Evolutionary conservation across 2,329 filamentous ascomycete genomes (phyloP).

Genomic region (Colletotrichum siamense): DNA sequence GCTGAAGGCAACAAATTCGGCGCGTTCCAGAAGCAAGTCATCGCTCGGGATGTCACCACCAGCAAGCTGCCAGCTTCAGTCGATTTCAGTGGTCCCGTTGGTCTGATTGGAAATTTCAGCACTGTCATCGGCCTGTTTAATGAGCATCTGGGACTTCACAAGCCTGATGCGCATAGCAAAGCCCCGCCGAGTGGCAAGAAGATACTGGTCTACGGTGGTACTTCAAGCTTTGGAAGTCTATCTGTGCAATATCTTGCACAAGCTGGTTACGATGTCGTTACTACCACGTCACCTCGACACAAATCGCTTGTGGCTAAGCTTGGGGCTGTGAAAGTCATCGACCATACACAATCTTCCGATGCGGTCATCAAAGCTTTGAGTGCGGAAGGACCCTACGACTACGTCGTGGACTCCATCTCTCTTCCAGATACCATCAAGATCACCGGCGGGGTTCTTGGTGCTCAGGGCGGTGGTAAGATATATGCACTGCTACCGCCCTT

Average conservation of each 20-base stretch:
- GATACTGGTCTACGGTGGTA: conserved; percentile 51
- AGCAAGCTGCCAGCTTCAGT: conserved; percentile 30
- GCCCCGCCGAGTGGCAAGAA: conserved; percentile 26
- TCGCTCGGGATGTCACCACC: conserved; percentile 26
- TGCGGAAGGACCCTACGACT: conserved; percentile 30
- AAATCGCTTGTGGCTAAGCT: conserved; percentile 45
- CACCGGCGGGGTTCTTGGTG: conserved; percentile 17
- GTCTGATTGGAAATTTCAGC: conserved; percentile 28
- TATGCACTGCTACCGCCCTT: neutral
- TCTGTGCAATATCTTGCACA: conserved; percentile 50
- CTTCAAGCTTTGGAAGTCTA: conserved; percentile 48
- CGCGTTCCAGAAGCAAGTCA: conserved; percentile 7
- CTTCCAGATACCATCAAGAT: conserved; percentile 25
- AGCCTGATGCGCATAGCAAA: conserved; percentile 26
- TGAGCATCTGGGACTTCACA: conserved; percentile 27
- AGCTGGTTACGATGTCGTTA: conserved; percentile 49
- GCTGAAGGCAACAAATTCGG: conserved; percentile 7
- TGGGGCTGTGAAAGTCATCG: conserved; percentile 49
- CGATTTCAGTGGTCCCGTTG: conserved; percentile 27
- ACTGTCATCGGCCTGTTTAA: conserved; percentile 28
- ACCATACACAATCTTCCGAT: conserved; percentile 40
- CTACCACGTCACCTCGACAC: conserved; percentile 47
- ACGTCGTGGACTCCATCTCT: conserved; percentile 33
- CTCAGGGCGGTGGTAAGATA: conserved; percentile 8
- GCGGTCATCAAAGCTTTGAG: conserved; percentile 25